Evolutionary conservation across 441 rosid species (phyloP), one percentile per base, ranked within the genome.

Genomic region (Gossypium laxum): DNA sequence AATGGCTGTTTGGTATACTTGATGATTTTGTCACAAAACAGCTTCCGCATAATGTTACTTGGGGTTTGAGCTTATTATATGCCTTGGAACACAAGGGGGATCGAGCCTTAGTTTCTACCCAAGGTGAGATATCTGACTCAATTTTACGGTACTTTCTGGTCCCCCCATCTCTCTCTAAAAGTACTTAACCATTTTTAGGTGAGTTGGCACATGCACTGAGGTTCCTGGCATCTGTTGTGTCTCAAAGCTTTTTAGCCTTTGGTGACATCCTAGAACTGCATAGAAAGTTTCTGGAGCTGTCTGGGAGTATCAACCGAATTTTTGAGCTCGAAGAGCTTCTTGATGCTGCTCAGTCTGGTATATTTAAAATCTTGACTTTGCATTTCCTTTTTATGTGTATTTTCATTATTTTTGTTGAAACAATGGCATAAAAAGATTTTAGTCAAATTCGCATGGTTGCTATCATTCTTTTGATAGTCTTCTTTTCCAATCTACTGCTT

Each of bases 1-100:
- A 91, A 87, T 96, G 98, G 99, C 64, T 87, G 60, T 93, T 85
- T 75, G 99, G 97, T 51, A 85, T 96, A 75, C 76, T 96, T 10
- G 98, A 96, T 81, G 96, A 91, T 82, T 96, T 92, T 79, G 91
- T 96, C 64, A 96, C 99, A n/a, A 96, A 96, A 83, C 99, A 96
- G 80, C 96, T 96, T 32, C 99, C 99, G 32, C 87, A 91, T 82
- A 96, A 96, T 78, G 99, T 96, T 71, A 96, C 99, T 14, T 96
- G 97, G 99, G 92, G 96, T 43, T 86, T 96, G 89, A 96, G 98
- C 79, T 86, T 96, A 84, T 72, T 96, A 81, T 96, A 93, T 83
- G 98, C 97, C 54, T 68, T 96, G 75, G 99, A 96, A 75, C 97
- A 93, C 84, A 87, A 80, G 76, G 98, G 98, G 76, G 96, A 93